Conservation (phyloP, 805 yeast species). For the Ogataea pini region DNA sequence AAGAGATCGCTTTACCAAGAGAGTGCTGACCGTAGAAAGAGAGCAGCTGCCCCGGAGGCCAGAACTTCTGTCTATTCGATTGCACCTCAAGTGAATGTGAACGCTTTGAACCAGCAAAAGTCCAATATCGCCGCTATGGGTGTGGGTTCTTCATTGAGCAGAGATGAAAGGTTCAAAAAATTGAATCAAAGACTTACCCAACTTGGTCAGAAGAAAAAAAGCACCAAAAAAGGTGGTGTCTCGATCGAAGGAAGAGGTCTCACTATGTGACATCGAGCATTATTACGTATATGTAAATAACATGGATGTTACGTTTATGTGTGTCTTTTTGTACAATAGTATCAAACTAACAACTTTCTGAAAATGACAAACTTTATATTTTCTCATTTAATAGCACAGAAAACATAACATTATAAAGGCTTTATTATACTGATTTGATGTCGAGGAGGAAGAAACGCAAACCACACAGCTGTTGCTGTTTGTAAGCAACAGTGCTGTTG, state of each 20-base stretch:
- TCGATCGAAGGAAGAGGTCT: slow-evolving; percentile 73
- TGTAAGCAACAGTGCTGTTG: neutral
- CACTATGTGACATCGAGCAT: slow-evolving; percentile 18
- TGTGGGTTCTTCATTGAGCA: slow-evolving; percentile 51
- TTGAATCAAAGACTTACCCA: slow-evolving; percentile 59
- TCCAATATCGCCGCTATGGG: slow-evolving; percentile 41
- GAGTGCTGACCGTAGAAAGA: slow-evolving; percentile 84
- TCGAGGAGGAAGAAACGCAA: slow-evolving; percentile 1
- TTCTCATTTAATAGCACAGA: slow-evolving; percentile 7
- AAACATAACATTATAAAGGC: slow-evolving; percentile 12
- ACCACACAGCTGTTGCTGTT: neutral
- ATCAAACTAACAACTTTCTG: neutral
- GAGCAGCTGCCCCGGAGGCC: slow-evolving; percentile 96
- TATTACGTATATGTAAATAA: neutral
- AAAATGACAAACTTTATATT: slow-evolving; percentile 11
- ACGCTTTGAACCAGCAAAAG: slow-evolving; percentile 42
- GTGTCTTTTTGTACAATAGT: neutral
- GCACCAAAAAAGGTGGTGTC: slow-evolving; percentile 67
- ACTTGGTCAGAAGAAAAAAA: slow-evolving; percentile 49
- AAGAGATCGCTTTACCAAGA: slow-evolving; percentile 76
- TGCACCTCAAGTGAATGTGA: slow-evolving; percentile 78
- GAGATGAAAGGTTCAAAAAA: slow-evolving; percentile 81
- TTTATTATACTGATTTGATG: slow-evolving; percentile 11
- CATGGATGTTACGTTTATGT: neutral
- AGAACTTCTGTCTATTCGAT: slow-evolving; percentile 84